Base-by-base conservation (phyloP, 2,329 filamentous ascomycete species). In the Epichloe aotearoae region DNA sequence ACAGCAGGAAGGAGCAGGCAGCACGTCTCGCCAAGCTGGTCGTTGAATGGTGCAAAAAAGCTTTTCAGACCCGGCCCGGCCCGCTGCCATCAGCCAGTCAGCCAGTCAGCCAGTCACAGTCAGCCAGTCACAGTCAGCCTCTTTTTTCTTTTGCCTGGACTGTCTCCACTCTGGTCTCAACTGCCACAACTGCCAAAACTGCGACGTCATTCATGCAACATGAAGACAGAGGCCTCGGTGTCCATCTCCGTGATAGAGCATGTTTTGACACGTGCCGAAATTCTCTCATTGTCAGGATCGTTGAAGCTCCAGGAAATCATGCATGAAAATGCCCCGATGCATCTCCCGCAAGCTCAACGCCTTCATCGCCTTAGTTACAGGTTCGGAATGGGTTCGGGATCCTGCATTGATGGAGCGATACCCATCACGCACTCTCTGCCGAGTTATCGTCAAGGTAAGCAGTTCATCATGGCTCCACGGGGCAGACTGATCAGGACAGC, bases 241-340 rank as follows among this genome's bases (percentile, higher is more conserved):
- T 26, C 23, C 23, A 7, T 26, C 36, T 48, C 36, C 46, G 36
- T 15, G 1, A 14, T 33, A 5, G 14, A 39, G 36, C 20, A 48
- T 33, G 23, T 61, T 44, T 71, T 77, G 2, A 75, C 83, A 80
- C 0, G 75, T 0, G 75, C 71, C 56, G 85, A 84, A 0, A 79
- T 65, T 26, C 73, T 64, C 30, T 79, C 73, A 4, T 79, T 69
- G 0, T 69, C 63, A 1, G 77, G 73, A 5, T 70, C 66, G 0
- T 75, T 17, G 1, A 84, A 84, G 61, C 47, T 73, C 69, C 54
- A 85, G 86, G 0, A 71, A 65, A 0, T 82, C 82, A 53, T 81
- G 75, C 0, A 84, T 73, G 50, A 86, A 81, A 0, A 83, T 54
- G 40, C 83, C 75, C 11, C 70, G 71, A 58, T 79, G 68, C 51